A percentile compares a stretch with the other conserved stretches of the same genome.
phyloP scores from a whole-genome alignment of 1,139 yeast species.

The Scheffersomyces segobiensis region DNA sequence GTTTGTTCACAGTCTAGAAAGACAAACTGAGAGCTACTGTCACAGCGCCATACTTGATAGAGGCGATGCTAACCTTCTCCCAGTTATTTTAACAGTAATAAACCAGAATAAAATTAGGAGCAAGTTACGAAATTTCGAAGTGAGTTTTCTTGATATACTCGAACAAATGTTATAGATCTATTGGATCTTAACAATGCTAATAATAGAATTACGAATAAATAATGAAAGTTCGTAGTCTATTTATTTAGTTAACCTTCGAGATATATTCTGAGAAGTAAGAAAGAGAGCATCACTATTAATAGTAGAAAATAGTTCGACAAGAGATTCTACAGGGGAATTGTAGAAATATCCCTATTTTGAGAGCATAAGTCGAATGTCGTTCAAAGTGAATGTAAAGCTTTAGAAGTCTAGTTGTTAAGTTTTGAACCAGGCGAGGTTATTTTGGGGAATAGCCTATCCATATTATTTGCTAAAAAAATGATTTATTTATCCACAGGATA shows the following conservation, averaged over 20 bases:
- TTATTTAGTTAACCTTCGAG: too few relatives aligned
- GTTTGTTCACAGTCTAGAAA: conserved; percentile 1
- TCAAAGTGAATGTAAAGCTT: background rate
- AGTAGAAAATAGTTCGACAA: background rate
- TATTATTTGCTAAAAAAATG: background rate
- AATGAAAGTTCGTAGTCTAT: background rate
- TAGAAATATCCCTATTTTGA: background rate
- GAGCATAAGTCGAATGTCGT: background rate
- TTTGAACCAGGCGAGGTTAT: background rate
- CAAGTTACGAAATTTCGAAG: background rate
- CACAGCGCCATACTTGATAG: background rate
- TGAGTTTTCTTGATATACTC: background rate
- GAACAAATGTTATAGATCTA: background rate
- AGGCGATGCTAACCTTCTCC: background rate
- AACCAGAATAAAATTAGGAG: background rate
- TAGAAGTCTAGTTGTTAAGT: background rate
- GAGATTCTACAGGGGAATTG: background rate
- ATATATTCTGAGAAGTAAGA: background rate
- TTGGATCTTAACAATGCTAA: background rate
- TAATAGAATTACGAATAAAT: background rate
- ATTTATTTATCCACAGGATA: too few relatives aligned
- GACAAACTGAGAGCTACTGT: background rate
- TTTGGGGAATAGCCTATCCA: background rate
- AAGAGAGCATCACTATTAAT: background rate
- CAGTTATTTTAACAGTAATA: conserved; percentile 1